These are phyloP conservation scores for Cordyceps cateniannulata DNA, from an alignment of 2,329 filamentous ascomycete species.

Conservation along the genomic window DNA sequence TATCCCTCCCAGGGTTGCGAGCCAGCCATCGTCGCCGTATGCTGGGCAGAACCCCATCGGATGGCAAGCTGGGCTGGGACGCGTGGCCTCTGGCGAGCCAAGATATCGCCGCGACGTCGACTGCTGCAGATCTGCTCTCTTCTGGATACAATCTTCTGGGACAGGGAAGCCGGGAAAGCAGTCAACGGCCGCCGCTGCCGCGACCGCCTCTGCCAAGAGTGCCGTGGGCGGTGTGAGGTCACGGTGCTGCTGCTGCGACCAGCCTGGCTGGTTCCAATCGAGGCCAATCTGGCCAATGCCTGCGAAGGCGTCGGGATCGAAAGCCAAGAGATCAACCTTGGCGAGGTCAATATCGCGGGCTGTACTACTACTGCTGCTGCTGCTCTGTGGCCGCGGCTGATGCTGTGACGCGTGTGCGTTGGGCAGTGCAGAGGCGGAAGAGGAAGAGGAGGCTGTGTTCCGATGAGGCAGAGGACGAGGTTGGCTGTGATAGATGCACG, in stretches of 20 bases:
- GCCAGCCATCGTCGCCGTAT: neutral
- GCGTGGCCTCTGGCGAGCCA: neutral
- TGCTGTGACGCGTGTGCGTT: neutral
- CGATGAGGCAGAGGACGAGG: neutral
- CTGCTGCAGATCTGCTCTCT: neutral
- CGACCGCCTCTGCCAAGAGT: neutral
- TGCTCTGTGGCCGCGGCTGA: neutral
- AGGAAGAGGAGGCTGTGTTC: neutral
- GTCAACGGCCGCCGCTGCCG: neutral
- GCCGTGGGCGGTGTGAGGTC: neutral
- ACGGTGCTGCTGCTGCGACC: neutral
- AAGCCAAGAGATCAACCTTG: neutral
- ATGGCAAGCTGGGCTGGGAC: neutral
- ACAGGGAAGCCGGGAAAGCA: neutral
- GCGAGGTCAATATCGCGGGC: neutral
- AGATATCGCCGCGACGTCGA: neutral
- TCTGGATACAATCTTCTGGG: too few species aligned
- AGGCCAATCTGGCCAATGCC: neutral
- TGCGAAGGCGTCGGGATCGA: neutral
- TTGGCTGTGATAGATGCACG: conserved; percentile 16
- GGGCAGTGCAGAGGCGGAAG: too few species aligned
- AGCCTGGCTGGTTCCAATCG: neutral
- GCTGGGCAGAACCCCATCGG: neutral
- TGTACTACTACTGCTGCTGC: too few species aligned
- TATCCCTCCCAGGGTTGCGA: neutral